Evolutionary conservation across 768 basidiomycete species (phyloP).

Genomic region (Cyathus striatus): DNA sequence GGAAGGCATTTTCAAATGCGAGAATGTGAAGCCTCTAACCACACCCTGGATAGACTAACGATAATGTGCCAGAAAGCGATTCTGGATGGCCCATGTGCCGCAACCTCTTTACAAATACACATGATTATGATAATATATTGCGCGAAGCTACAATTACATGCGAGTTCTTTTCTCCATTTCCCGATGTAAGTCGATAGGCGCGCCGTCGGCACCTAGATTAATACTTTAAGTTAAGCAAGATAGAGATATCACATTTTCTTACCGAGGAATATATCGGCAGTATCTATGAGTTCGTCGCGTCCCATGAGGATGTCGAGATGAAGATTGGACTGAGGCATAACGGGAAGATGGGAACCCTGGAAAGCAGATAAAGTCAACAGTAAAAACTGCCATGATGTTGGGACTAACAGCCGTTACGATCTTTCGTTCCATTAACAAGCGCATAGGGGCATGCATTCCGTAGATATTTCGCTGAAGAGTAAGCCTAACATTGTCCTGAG

Average conservation of each 20-base stretch:
- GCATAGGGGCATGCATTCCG: slow-evolving; percentile 86
- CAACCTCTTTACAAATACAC: too few species aligned
- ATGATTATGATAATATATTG: too few species aligned
- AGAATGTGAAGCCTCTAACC: slow-evolving; percentile 17
- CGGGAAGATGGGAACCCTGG: slow-evolving; percentile 66
- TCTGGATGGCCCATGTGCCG: too few species aligned
- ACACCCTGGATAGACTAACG: slow-evolving; percentile 12
- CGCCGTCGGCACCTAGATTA: slow-evolving; percentile 51
- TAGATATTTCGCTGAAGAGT: slow-evolving; percentile 79
- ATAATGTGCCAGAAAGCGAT: slow-evolving; percentile 9
- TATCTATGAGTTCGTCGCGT: slow-evolving; percentile 78
- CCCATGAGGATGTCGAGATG: slow-evolving; percentile 93
- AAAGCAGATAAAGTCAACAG: slow-evolving; percentile 1
- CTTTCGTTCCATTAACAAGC: slow-evolving; percentile 91
- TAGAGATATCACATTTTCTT: not conserved
- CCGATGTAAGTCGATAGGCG: slow-evolving; percentile 50
- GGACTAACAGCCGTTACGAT: slow-evolving; percentile 67
- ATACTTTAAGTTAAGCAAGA: too few species aligned
- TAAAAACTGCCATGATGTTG: too few species aligned
- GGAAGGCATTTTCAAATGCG: slow-evolving; percentile 32
- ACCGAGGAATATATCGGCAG: slow-evolving; percentile 79
- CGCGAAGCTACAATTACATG: too few species aligned
- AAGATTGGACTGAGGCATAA: slow-evolving; percentile 65
- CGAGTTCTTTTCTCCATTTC: slow-evolving; percentile 61
- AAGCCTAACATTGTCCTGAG: slow-evolving; percentile 83